Evolutionary conservation across 371 early-diverging fungal genomes (phyloP), one percentile per base, ranked within the genome.

Genomic region (Funneliformis caledonium): DNA sequence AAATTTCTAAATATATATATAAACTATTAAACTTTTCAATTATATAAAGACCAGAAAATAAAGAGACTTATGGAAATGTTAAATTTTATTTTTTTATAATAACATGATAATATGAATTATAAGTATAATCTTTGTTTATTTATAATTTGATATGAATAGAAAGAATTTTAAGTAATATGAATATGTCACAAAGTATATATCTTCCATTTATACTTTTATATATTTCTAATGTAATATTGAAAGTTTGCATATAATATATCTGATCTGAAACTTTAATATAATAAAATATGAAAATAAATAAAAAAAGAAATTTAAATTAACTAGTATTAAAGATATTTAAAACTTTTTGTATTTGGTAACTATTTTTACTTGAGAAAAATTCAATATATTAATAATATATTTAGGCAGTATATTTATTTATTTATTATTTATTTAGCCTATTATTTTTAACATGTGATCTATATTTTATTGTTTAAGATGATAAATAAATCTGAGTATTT

Each of bases 1-100:
- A 14, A 22, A 67, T 67, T 67, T 67, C 67, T 67, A 67, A 31
- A 22, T 2, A 42, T 26, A 67, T 67, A 67, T 14, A 67, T 67
- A 67, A 59, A 59, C 60, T 14, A 59, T 14, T 14, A 59, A 12
- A 11, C 60, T 59, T 59, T 59, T 14, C 60, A 59, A 59, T 59
- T 59, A 59, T 67, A 22, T 14, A 7, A 33, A 26, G 12, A 8
- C 31, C 67, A 67, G 2, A 14, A 67, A 67, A 5, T 67, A 67
- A 42, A 12, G 67, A 31, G 31, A 67, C 67, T 14, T 5, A 67
- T 67, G 42, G 2, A 67, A 12, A 4, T n/a, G 11, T 26, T 26
- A 12, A 3, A 67, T 31, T 31, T 12, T 31, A 5, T 67, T 67
- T 26, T 26, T 26, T 67, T 14, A 2, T 67, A 8, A 31, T 67